Base-by-base conservation (phyloP, 805 yeast species). In the Wickerhamiella lipophila region DNA sequence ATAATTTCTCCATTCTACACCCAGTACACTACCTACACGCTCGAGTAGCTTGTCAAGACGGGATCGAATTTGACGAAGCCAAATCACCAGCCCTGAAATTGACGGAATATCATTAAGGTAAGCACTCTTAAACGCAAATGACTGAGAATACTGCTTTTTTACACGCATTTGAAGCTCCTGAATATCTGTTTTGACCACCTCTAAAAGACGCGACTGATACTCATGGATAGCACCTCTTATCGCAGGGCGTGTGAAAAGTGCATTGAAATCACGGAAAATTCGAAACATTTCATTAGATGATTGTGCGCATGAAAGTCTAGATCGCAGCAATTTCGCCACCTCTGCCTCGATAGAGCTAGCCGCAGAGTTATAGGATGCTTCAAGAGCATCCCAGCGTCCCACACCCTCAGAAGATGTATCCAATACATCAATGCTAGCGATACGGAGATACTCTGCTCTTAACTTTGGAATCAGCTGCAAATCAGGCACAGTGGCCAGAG, bases 151-250 rank as follows among this genome's bases (percentile, higher is more conserved):
- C 47, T 68, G 74, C 13, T 59, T 55, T 2, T 63, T 35, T 41
- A 70, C 67, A 34, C 67, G 69, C 1, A 56, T 55, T 50, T 74
- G 77, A 3, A 79, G 62, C 7, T 58, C 57, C 0, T 55, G 42
- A 2, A 80, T 61, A 43, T 78, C 83, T 1, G 53, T 44, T 51
- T 75, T 75, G 6, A 78, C 72, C 25, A 71, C 68, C 3, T 61
- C 63, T 2, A 80, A 60, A 6, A 82, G 59, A 34, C 68, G 68
- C 1, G 72, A 63, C 55, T 79, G 85, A 53, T 76, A 77, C 49
- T 76, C 81, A 49, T 74, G 77, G 34, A 79, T 64, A 0, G 81
- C 77, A n/a, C 70, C 69, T 43, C 80, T 65, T 9, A 81, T 69
- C 29, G 73, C 66, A 1, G 81, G 78, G 16, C 82, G 68, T 0